Percentiles rank a stretch among this genome's conserved stretches.
Evolutionary conservation across 2,329 filamentous ascomycete genomes (phyloP).

Genomic region (Aspergillus proliferans): DNA sequence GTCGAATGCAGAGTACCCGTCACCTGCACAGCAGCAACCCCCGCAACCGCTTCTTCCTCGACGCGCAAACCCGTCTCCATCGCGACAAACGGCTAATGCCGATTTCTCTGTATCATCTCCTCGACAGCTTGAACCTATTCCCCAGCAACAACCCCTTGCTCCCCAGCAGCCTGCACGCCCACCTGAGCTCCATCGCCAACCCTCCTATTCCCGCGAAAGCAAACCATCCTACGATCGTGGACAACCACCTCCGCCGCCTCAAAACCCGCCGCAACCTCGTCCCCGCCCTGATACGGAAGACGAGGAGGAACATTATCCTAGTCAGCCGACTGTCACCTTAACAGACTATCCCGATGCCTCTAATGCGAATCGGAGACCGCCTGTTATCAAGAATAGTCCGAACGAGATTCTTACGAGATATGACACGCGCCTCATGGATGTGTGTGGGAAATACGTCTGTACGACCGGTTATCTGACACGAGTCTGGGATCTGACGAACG

Average conservation of each 20-base stretch:
- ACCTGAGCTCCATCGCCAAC: conserved; percentile 20
- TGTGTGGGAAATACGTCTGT: conserved; percentile 81
- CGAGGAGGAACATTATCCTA: conserved; percentile 43
- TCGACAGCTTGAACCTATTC: neutral
- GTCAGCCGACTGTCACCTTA: conserved; percentile 47
- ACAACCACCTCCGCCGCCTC: neutral
- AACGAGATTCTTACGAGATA: conserved; percentile 77
- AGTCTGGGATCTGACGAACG: conserved; percentile 79
- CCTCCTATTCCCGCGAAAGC: conserved; percentile 23
- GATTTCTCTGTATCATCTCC: neutral
- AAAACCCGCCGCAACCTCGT: neutral
- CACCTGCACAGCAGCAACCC: no score
- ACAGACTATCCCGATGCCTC: conserved; percentile 77
- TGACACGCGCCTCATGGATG: conserved; percentile 77
- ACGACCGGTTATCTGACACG: conserved; percentile 81
- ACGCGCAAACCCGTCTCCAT: conserved; percentile 13
- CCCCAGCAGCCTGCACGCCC: conserved; percentile 7
- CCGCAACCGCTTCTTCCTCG: no score
- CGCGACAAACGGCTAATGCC: conserved; percentile 8
- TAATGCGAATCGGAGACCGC: conserved; percentile 75
- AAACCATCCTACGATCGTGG: conserved; percentile 9
- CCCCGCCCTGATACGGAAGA: conserved; percentile 44
- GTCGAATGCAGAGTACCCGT: no score
- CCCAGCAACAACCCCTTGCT: conserved; percentile 5
- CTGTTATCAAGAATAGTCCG: conserved; percentile 64